Base-by-base conservation (phyloP, 2,329 filamentous ascomycete genomes). In the Penicillium sp. region DNA sequence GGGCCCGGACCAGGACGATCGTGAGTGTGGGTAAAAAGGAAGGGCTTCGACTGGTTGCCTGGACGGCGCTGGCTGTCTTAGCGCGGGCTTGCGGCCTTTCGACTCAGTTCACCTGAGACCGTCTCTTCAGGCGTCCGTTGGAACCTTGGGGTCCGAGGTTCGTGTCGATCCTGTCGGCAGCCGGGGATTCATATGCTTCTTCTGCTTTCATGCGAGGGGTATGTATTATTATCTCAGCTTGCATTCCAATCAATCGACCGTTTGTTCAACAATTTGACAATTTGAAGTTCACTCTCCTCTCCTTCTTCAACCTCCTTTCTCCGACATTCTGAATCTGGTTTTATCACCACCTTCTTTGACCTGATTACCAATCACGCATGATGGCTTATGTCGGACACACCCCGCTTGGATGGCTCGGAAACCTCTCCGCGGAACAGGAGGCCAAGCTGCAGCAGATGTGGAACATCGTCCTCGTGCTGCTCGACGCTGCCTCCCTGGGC, bases 381-480 rank as follows among this genome's bases (percentile, higher is more conserved):
- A 67, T 68, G 65, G 52, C 60, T 55, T 41, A 51, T 35, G 50
- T 53, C 41, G 60, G 55, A 11, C 62, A 63, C 48, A 47, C 60
- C 17, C 64, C 61, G 6, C 46, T 55, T n/a, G 94, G 95, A 48
- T 88, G 93, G 65, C 86, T 92, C 56, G 93, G 92, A 61, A 97
- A 91, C 69, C 82, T 99, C 59, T 96, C 92, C 15, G 77, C 87
- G 2, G 92, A 96, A 63, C 88, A 99, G 79, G 91, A 97, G 70
- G 86, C 87, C 65, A 97, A 95, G 79, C 81, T 99, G 62, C 91
- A 90, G 71, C 89, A 94, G 74, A 84, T 98, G 67, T 99, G 95
- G 95, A 79, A 84, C 19, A 83, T 88, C 57, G 84, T 92, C 31
- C 84, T 96, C 67, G 88, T 90, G 63, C 49, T 68, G 48, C 52